Conservation (phyloP, 2,329 filamentous ascomycete species). For the Chalara sp. region DNA sequence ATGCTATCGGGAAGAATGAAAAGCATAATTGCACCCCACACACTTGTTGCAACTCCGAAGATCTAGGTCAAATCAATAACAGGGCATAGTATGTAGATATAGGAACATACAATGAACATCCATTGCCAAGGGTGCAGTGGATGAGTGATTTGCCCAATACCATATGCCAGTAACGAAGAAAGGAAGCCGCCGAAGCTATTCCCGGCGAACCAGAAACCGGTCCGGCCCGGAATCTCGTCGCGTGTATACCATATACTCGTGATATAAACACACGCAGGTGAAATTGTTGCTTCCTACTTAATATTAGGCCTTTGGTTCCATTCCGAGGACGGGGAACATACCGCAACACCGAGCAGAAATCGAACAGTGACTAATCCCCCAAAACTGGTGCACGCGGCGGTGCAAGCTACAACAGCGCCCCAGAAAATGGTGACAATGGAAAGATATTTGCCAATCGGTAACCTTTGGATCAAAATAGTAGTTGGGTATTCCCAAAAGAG, state of each 20-base stretch:
- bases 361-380: constrained; percentile 32
- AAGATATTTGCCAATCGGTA: constrained; percentile 29
- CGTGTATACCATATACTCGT: constrained; percentile 37
- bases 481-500: constrained; percentile 30
- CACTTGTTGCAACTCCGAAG: constrained; percentile 36
- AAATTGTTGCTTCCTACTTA: constrained; percentile 39
- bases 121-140: constrained; percentile 44
- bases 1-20: constrained; percentile 46
- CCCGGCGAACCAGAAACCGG: constrained; percentile 54
- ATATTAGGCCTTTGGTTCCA: too few species aligned
- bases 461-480: constrained; percentile 28
- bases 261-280: constrained; percentile 47
- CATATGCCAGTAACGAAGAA: constrained; percentile 47
- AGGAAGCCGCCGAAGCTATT: constrained; percentile 43
- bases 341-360: constrained; percentile 35
- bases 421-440: constrained; percentile 22
- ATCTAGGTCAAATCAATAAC: constrained; percentile 20
- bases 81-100: too few species aligned
- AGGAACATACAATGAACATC: constrained; percentile 40
- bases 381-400: constrained; percentile 32
- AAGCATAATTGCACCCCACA: constrained; percentile 43
- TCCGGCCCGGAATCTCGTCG: constrained; percentile 49
- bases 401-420: constrained; percentile 26
- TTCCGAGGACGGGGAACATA: too few species aligned
- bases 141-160: constrained; percentile 45